Evolutionary conservation across 2,329 filamentous ascomycete genomes (phyloP).

Genomic region (Penicillium brasilianum): DNA sequence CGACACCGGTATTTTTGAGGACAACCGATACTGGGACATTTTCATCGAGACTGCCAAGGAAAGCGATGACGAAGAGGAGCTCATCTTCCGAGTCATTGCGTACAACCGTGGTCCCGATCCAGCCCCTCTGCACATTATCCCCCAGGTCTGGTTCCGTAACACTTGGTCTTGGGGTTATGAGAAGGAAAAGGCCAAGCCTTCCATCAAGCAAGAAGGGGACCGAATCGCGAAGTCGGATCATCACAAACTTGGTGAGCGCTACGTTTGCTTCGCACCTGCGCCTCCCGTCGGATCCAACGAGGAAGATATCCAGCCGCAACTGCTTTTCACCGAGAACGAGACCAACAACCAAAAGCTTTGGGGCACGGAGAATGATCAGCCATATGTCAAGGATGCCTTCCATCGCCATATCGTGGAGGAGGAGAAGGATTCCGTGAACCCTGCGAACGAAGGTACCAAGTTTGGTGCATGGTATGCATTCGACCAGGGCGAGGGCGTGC

Average conservation of each 20-base stretch:
- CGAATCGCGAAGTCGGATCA: conserved; percentile 79
- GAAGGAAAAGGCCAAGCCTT: conserved; percentile 74
- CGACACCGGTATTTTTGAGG: conserved; percentile 86
- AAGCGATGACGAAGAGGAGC: conserved; percentile 84
- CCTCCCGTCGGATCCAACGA: conserved; percentile 79
- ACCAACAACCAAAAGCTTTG: conserved; percentile 84
- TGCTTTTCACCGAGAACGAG: conserved; percentile 95
- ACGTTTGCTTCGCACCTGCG: conserved; percentile 84
- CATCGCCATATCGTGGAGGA: conserved; percentile 84
- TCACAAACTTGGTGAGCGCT: conserved; percentile 78
- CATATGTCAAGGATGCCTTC: conserved; percentile 94
- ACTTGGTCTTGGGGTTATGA: conserved; percentile 96
- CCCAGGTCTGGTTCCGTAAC: conserved; percentile 96
- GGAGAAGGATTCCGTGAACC: conserved; percentile 81
- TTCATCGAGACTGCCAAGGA: conserved; percentile 97
- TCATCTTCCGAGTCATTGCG: conserved; percentile 91
- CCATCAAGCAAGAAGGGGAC: conserved; percentile 69
- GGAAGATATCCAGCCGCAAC: conserved; percentile 80
- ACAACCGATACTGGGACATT: conserved; percentile 94
- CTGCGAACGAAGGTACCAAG: conserved; percentile 80
- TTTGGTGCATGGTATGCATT: conserved; percentile 90
- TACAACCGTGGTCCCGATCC: conserved; percentile 94
- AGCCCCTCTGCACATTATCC: conserved; percentile 89
- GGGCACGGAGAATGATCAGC: conserved; percentile 74
- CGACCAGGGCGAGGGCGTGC: conserved; percentile 84